Percentiles rank a stretch among this genome's conserved stretches.
Evolutionary conservation across 2,329 filamentous ascomycete genomes (phyloP).

Genomic region (Alternaria ethzedia): DNA sequence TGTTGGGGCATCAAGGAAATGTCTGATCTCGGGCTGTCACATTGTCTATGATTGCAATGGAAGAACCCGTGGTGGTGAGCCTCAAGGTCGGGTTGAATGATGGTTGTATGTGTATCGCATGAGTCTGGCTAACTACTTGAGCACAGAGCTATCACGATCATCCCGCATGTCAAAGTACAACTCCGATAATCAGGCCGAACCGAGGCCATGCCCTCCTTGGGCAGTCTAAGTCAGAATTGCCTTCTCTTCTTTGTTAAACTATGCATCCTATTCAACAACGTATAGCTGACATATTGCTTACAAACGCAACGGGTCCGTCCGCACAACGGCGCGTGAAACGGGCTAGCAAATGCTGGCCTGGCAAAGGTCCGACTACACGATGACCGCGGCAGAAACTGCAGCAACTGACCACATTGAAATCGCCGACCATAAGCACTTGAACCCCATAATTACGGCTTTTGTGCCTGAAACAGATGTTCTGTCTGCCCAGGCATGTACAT

Average conservation of each 20-base stretch:
- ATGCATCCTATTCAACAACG: background rate
- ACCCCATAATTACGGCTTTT: background rate
- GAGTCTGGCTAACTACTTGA: background rate
- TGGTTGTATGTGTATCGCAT: background rate
- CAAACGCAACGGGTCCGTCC: background rate
- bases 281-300: background rate
- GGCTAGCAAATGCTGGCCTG: background rate
- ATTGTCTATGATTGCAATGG: background rate
- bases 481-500: background rate
- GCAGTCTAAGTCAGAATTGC: background rate
- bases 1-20: background rate
- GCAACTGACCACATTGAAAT: background rate
- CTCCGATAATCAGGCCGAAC: background rate
- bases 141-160: background rate
- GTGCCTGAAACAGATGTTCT: background rate
- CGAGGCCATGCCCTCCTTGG: background rate
- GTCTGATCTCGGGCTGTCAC: background rate
- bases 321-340: background rate
- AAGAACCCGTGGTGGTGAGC: background rate
- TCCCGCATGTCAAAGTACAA: background rate
- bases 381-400: background rate
- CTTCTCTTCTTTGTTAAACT: background rate
- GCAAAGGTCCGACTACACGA: background rate
- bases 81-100: background rate
- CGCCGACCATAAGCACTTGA: background rate